Percentiles rank a stretch among this genome's conserved stretches.
Conservation (phyloP, 495 filamentous ascomycete species). For the Penicillium bovifimosum region DNA sequence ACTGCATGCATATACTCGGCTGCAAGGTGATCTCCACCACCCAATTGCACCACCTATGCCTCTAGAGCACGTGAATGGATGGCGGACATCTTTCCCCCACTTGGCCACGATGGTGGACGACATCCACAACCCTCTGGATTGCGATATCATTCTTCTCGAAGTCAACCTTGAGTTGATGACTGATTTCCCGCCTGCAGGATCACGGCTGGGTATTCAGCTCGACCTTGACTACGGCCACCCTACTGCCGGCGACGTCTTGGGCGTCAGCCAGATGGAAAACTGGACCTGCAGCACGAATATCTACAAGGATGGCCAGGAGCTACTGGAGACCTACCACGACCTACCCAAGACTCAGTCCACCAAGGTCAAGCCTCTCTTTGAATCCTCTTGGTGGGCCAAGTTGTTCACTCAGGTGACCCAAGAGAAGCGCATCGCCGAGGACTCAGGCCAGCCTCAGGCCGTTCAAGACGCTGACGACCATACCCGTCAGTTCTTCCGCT, state of each 20-base stretch:
- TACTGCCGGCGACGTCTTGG: conserved; percentile 30
- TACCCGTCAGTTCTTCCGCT: conserved; percentile 35
- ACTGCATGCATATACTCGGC: conserved; percentile 46
- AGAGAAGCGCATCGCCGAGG: conserved; percentile 34
- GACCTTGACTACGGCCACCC: conserved; percentile 40
- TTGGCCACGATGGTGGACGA: conserved; percentile 36
- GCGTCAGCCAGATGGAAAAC: conserved; percentile 40
- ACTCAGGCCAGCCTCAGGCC: conserved; percentile 29
- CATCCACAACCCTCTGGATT: conserved; percentile 31
- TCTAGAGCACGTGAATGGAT: conserved; percentile 39
- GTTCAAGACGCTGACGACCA: conserved; percentile 34
- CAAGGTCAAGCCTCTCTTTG: conserved; percentile 43
- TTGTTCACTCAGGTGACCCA: conserved; percentile 41
- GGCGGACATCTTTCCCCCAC: conserved; percentile 44
- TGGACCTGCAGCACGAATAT: conserved; percentile 46
- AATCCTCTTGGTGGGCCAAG: conserved; percentile 46
- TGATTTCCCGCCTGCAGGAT: conserved; percentile 38
- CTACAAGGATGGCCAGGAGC: conserved; percentile 37
- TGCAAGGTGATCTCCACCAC: conserved; percentile 40
- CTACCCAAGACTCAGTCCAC: conserved; percentile 35
- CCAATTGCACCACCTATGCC: conserved; percentile 33
- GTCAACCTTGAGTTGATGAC: conserved; percentile 43
- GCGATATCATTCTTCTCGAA: conserved; percentile 48
- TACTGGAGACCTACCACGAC: conserved; percentile 31
- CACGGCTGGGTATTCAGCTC: conserved; percentile 40